Base-by-base conservation (phyloP, 495 filamentous ascomycete species). In the Endocarpon pusillum region DNA sequence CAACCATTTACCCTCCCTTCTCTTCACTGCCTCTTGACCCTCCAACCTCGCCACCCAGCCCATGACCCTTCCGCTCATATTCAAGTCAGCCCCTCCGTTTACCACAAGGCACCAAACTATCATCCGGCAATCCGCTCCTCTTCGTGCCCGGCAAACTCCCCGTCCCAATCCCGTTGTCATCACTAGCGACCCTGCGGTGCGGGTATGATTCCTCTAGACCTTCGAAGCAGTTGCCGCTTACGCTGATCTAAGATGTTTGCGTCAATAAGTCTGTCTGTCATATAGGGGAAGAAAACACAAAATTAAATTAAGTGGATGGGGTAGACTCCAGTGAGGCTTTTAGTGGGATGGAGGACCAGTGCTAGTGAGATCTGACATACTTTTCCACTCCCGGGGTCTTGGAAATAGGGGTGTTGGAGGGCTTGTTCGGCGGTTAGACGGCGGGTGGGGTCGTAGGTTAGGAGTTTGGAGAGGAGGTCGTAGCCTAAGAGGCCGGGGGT, bases 391-490 rank as follows among this genome's bases (percentile, higher is more conserved):
- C 39, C n/a, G n/a, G n/a, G n/a, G 33, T 64, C 64, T 1, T 64
- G 64, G 51, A 94, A 92, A 52, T 94, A 99, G 0, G 78, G 71
- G 48, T 94, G 87, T 41, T 80, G 69, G 10, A 99, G 61, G 9
- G 89, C 91, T 37, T 81, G 65, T 32, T 78, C 69, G 1, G 89
- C 89, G 1, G 83, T 89, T 21, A 94, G 60, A 6, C 89, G 73
- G 50, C 78, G 82, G 20, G 81, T 76, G 0, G 89, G 89, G 50
- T 99, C 87, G 48, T 94, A 99, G 36, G 92, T 81, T 9, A 99
- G 67, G 27, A 99, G 62, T 3, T 71, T 72, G 1, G 74, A 64
- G 1, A 99, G 62, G 1, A 99, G 62, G 40, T 82, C 73, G 43
- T 85, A 81, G 0, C 89, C 86, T 27, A 84, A 73, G 3, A 64